Evolutionary conservation across 2,329 filamentous ascomycete genomes (phyloP), one percentile per base, ranked within the genome.

Genomic region (Aureobasidium leucospermi): DNA sequence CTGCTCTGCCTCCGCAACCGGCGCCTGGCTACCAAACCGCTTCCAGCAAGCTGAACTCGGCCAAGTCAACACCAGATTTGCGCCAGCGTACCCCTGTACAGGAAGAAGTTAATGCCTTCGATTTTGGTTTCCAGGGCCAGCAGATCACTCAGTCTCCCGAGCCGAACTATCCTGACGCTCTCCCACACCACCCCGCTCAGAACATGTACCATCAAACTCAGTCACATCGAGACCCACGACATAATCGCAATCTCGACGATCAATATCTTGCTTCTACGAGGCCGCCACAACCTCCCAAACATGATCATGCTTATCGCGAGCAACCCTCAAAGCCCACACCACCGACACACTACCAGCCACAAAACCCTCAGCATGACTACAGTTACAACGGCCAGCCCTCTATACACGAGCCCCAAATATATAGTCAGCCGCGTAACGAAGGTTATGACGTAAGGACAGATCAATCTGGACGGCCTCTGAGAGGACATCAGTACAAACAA

Each of bases 11-110:
- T 19, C 55, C 60, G 34, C 51, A 62, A 46, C 55, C 60, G 11
- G 45, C 45, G 16, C 29, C 43, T 15, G 85, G 85, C 64, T 89
- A 86, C 10, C 86, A 89, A 67, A 85, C 86, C 32, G 82, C 51
- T 88, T 67, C 73, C 88, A 60, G 78, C 82, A 38, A 79, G 84
- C 64, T 79, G 81, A 3, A 46, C 8, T 36, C 56, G 23, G 51
- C 57, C 19, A 60, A 52, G 28, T 55, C 62, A 3, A 19, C 32
- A n/a, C 43, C 61, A 31, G 53, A 55, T 39, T 4, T 41, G 46
- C 42, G 32, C 5, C 43, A 45, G 16, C 52, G 41, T 8, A 46
- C 52, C 3, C 52, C 52, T 32, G 57, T 58, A 6, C 55, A 51
- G 16, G 43, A 57, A 11, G 85, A 85, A 64, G 88, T 85, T 9